A percentile compares a stretch with the other conserved stretches of the same genome.
phyloP scores from a whole-genome alignment of 257 asterid genomes.

The Solanum sitiens region DNA sequence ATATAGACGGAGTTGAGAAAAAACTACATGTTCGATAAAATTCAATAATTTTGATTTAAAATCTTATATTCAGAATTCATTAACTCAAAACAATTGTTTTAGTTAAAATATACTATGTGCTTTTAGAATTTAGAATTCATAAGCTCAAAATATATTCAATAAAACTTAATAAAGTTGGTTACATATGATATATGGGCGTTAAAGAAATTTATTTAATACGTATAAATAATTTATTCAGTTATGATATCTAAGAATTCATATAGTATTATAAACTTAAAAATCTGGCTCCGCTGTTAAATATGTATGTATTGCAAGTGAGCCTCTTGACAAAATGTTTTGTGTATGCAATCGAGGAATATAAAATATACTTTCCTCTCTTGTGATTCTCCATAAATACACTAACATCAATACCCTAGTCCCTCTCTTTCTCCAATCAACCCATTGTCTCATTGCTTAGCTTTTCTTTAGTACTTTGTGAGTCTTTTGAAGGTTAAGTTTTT shows the following conservation, averaged over 20 bases:
- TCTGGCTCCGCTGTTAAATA: not conserved
- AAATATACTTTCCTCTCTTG: slow-evolving; percentile 13
- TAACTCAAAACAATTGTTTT: not conserved
- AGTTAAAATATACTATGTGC: not conserved
- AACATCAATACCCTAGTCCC: slow-evolving; percentile 27
- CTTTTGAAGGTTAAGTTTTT: not conserved
- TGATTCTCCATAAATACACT: slow-evolving; percentile 47
- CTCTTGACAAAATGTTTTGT: slow-evolving; percentile 17
- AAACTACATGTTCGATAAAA: not conserved
- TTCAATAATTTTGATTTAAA: too few relatives aligned
- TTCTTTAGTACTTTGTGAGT: not conserved
- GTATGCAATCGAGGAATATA: slow-evolving; percentile 5
- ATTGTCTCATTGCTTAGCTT: not conserved
- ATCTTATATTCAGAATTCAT: not conserved
- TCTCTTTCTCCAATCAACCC: slow-evolving; percentile 25
- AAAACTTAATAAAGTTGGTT: not conserved
- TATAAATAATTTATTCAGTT: not conserved
- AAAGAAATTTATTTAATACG: not conserved
- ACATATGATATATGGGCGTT: not conserved
- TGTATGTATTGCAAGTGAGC: slow-evolving; percentile 3
- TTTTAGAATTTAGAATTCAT: not conserved
- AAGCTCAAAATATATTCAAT: not conserved
- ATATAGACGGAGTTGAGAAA: too few relatives aligned
- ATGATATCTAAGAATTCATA: too few relatives aligned
- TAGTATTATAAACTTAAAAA: not conserved